Conservation (phyloP, 495 filamentous ascomycete species). For the Xylaria scruposa region DNA sequence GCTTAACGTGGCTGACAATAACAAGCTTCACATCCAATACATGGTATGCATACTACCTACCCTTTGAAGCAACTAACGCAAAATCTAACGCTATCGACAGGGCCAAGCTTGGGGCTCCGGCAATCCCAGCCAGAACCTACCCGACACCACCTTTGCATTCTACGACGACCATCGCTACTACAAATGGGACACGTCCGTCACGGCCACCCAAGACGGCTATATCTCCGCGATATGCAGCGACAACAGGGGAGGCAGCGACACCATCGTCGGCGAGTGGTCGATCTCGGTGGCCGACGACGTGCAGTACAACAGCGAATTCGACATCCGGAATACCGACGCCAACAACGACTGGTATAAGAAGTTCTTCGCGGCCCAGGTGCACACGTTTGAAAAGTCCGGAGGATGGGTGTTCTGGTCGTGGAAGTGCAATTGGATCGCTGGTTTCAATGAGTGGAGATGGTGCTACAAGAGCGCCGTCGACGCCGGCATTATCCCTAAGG, state of each 20-base stretch:
- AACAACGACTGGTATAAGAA: slow-evolving; percentile 60
- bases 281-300: slow-evolving; percentile 55
- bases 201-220: slow-evolving; percentile 54
- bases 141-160: slow-evolving; percentile 33
- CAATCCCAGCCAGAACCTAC: slow-evolving; percentile 36
- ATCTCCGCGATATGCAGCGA: slow-evolving; percentile 58
- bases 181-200: slow-evolving; percentile 56
- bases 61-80: not conserved
- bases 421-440: slow-evolving; percentile 55
- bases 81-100: slow-evolving; percentile 41
- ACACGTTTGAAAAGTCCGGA: slow-evolving; percentile 61
- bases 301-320: slow-evolving; percentile 53
- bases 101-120: slow-evolving; percentile 46
- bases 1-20: slow-evolving; percentile 20
- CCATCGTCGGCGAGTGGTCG: slow-evolving; percentile 66
- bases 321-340: slow-evolving; percentile 41
- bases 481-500: slow-evolving; percentile 57
- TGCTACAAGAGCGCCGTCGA: slow-evolving; percentile 60
- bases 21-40: slow-evolving; percentile 41
- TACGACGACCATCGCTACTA: slow-evolving; percentile 57
- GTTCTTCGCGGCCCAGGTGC: slow-evolving; percentile 68
- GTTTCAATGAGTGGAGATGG: slow-evolving; percentile 66
- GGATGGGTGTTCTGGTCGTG: slow-evolving; percentile 72
- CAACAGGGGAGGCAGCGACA: slow-evolving; percentile 50
- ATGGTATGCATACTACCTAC: slow-evolving; percentile 32